Evolutionary conservation across 495 filamentous ascomycete species (phyloP).

Genomic region (Aspergillus ostianus): DNA sequence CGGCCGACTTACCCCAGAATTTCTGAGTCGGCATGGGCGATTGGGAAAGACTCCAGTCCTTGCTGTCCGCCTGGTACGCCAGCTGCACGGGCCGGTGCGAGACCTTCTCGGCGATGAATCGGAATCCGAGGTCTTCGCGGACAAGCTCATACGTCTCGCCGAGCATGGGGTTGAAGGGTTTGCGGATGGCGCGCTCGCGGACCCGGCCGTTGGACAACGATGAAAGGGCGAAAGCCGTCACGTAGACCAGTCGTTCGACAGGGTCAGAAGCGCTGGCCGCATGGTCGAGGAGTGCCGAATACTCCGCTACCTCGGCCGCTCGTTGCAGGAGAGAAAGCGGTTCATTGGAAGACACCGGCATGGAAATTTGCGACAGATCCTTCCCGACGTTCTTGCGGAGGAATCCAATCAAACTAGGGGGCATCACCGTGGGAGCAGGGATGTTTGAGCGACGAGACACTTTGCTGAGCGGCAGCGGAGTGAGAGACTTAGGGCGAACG

Average conservation of each 20-base stretch:
- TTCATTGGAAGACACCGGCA: slow-evolving; percentile 97
- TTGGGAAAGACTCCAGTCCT: slow-evolving; percentile 81
- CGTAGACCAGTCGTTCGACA: slow-evolving; percentile 71
- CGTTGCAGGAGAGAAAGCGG: slow-evolving; percentile 86
- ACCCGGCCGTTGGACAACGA: slow-evolving; percentile 74
- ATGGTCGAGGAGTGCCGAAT: slow-evolving; percentile 76
- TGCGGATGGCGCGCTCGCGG: slow-evolving; percentile 88
- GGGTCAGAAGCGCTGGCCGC: slow-evolving; percentile 58
- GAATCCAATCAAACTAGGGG: slow-evolving; percentile 89
- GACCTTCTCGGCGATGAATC: slow-evolving; percentile 90
- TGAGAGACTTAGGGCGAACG: slow-evolving; percentile 65
- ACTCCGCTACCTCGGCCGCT: slow-evolving; percentile 84
- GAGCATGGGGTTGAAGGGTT: slow-evolving; percentile 97
- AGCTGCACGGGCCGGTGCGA: slow-evolving; percentile 87
- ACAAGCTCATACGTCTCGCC: slow-evolving; percentile 95
- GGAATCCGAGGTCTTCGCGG: slow-evolving; percentile 82
- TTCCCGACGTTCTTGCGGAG: slow-evolving; percentile 97
- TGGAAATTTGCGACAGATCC: slow-evolving; percentile 90
- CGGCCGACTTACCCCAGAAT: slow-evolving; percentile 97
- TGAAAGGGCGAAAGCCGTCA: slow-evolving; percentile 89
- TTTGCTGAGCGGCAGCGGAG: slow-evolving; percentile 70
- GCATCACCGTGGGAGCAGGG: slow-evolving; percentile 65
- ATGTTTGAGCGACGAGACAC: slow-evolving; percentile 71
- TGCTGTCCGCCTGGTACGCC: slow-evolving; percentile 86
- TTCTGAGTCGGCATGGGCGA: slow-evolving; percentile 87